Evolutionary conservation across 2,329 filamentous ascomycete genomes (phyloP).

Genomic region (Aspergillus oerlinghausenensis): DNA sequence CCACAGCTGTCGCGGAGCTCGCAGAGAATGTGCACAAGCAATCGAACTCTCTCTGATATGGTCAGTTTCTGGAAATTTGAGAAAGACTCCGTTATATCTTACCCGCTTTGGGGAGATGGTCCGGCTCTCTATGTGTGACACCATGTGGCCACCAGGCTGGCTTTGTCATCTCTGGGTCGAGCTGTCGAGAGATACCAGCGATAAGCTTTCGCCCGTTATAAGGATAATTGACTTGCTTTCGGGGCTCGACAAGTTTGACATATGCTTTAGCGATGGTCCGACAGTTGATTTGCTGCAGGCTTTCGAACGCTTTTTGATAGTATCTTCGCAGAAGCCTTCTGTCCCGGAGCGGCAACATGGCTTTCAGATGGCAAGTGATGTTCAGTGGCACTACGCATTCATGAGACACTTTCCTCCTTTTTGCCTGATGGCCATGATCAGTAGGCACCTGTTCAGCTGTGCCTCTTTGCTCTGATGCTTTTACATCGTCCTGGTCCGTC

Average conservation of each 20-base stretch:
- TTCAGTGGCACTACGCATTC: constrained; percentile 19
- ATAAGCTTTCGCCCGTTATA: constrained; percentile 32
- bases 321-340: constrained; percentile 23
- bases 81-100: neutral
- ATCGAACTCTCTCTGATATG: constrained; percentile 22
- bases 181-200: constrained; percentile 25
- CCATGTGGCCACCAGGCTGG: constrained; percentile 32
- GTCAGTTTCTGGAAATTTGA: constrained; percentile 3
- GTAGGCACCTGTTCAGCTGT: constrained; percentile 5
- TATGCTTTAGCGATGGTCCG: constrained; percentile 33
- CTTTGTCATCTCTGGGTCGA: constrained; percentile 31
- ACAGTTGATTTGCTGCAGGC: constrained; percentile 34
- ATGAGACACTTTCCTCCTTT: constrained; percentile 15
- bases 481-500: constrained; percentile 3
- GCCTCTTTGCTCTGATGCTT: neutral
- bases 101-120: constrained; percentile 31
- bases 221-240: constrained; percentile 34
- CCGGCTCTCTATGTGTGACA: constrained; percentile 30
- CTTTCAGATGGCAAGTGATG: constrained; percentile 21
- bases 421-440: constrained; percentile 6
- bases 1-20: constrained; percentile 30
- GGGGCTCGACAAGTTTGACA: constrained; percentile 33
- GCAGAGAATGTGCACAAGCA: constrained; percentile 33
- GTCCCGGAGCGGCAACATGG: constrained; percentile 22
- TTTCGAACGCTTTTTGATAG: constrained; percentile 31